Conservation (phyloP, 495 filamentous ascomycete genomes). For the Hyphodiscus hymeniophilus region DNA sequence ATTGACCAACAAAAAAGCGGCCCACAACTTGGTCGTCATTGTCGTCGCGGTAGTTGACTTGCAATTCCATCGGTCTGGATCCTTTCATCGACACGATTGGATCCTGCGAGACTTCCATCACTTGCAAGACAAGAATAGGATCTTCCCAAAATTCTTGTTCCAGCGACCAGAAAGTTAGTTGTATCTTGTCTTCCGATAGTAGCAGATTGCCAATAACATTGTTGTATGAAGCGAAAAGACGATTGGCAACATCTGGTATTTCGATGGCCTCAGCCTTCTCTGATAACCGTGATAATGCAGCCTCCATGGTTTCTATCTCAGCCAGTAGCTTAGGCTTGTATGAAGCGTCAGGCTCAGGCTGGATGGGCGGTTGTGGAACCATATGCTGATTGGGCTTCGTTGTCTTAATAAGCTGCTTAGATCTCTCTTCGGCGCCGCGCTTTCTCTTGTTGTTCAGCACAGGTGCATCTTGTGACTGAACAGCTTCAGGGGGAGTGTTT, state of each 20-base stretch:
- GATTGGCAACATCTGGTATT: neutral
- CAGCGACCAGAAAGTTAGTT: slow-evolving; percentile 6
- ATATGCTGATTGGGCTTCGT: neutral
- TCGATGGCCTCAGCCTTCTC: slow-evolving; percentile 1
- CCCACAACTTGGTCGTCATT: neutral
- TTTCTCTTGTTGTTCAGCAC: too few species aligned
- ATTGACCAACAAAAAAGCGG: slow-evolving; percentile 9
- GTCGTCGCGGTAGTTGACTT: slow-evolving; percentile 4
- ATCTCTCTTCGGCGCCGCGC: neutral
- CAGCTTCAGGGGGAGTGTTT: too few species aligned
- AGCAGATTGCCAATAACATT: slow-evolving; percentile 12
- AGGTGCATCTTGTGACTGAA: too few species aligned
- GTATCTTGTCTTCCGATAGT: slow-evolving; percentile 7
- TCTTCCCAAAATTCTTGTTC: slow-evolving; percentile 2
- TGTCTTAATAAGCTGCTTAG: neutral
- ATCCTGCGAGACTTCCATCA: slow-evolving; percentile 5
- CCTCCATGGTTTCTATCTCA: neutral
- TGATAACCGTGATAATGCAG: neutral
- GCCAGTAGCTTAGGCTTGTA: neutral
- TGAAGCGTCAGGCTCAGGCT: neutral
- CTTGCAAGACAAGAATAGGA: slow-evolving; percentile 3
- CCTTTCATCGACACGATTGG: slow-evolving; percentile 10
- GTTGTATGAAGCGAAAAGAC: slow-evolving; percentile 12
- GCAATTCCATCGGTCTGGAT: slow-evolving; percentile 20
- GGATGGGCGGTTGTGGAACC: neutral